Percentiles rank a stretch among this genome's conserved stretches.
Conservation (phyloP, 768 basidiomycete species). For the Xerocomus brunneocitrinus region DNA sequence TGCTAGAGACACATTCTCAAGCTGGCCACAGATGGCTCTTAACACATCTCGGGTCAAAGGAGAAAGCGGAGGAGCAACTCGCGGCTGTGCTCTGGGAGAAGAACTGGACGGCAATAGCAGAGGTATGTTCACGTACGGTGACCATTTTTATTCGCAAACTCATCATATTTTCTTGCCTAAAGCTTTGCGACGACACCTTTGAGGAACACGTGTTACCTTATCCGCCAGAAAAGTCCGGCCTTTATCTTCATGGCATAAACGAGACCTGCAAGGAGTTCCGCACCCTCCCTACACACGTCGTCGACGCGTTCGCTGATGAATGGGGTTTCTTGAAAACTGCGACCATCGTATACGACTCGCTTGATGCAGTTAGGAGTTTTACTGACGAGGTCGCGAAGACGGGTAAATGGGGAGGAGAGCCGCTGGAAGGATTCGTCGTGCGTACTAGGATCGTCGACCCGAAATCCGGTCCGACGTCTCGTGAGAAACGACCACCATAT, state of each 20-base stretch:
- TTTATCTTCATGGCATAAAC: conserved; percentile 93
- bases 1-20: conserved; percentile 64
- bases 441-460: conserved; percentile 59
- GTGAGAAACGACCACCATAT: conserved; percentile 55
- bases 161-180: background rate
- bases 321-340: conserved; percentile 90
- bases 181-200: conserved; percentile 97
- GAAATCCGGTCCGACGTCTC: conserved; percentile 30
- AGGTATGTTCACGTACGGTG: conserved; percentile 48
- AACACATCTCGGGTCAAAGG: conserved; percentile 49
- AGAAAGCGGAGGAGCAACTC: conserved; percentile 68
- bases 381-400: conserved; percentile 59
- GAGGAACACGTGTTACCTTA: conserved; percentile 95
- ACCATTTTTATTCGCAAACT: background rate
- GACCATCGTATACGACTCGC: conserved; percentile 47
- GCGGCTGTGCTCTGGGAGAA: conserved; percentile 73
- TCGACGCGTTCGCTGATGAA: conserved; percentile 77
- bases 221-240: conserved; percentile 74
- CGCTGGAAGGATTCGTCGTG: conserved; percentile 93
- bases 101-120: conserved; percentile 86
- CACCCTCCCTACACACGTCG: conserved; percentile 61
- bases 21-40: conserved; percentile 82
- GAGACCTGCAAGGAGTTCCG: conserved; percentile 57
- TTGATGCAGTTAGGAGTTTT: conserved; percentile 69
- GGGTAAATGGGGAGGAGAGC: conserved; percentile 78